phyloP scores from a whole-genome alignment of 305 asterid genomes.

The Fraxinus latifolia region DNA sequence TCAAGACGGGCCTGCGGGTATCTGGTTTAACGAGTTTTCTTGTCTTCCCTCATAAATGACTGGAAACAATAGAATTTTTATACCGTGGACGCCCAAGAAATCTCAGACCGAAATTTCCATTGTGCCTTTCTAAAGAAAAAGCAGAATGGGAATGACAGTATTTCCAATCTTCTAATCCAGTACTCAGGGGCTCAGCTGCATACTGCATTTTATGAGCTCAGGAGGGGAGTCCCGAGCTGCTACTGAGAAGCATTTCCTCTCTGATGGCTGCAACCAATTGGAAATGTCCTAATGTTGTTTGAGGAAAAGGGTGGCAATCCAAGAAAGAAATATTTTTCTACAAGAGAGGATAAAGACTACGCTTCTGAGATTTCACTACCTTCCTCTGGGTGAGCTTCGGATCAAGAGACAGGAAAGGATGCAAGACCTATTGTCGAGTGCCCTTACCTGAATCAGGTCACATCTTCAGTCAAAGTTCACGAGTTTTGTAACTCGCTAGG shows the following conservation, averaged over 20 bases:
- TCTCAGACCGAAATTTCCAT: neutral
- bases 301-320: slow-evolving; percentile 54
- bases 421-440: slow-evolving; percentile 35
- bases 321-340: slow-evolving; percentile 33
- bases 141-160: neutral
- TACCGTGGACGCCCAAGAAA: neutral
- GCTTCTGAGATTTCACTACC: slow-evolving; percentile 43
- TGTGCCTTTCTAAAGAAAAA: neutral
- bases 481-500: slow-evolving; percentile 44
- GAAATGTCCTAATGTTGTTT: slow-evolving; percentile 39
- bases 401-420: slow-evolving; percentile 18
- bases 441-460: slow-evolving; percentile 38
- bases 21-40: neutral
- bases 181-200: neutral
- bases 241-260: slow-evolving; percentile 26
- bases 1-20: neutral
- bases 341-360: slow-evolving; percentile 29
- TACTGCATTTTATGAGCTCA: neutral
- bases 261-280: slow-evolving; percentile 43
- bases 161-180: neutral
- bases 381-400: slow-evolving; percentile 32
- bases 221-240: neutral
- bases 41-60: neutral
- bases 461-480: slow-evolving; percentile 38
- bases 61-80: neutral